Evolutionary conservation across 1,284 basidiomycete genomes (phyloP).

Genomic region (Sparassis latifolia): DNA sequence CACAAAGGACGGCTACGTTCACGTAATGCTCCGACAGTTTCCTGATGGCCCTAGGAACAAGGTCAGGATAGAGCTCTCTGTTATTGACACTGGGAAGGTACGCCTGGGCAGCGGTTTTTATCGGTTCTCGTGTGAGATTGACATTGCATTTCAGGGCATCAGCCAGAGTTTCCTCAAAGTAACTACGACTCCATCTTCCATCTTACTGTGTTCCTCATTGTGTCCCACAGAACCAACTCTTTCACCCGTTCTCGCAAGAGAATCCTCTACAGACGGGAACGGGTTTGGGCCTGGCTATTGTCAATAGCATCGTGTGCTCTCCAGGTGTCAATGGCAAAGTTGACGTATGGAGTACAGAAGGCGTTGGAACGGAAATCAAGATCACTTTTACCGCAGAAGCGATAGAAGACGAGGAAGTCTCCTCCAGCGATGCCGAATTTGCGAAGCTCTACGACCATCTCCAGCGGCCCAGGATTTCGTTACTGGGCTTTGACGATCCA

Average conservation of each 20-base stretch:
- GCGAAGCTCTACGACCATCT: conserved; percentile 41
- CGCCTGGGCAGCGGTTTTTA: conserved; percentile 2
- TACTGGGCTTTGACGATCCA: conserved; percentile 68
- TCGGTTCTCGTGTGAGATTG: neutral
- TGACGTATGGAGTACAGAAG: conserved; percentile 85
- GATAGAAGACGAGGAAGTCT: conserved; percentile 36
- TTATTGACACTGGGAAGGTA: conserved; percentile 88
- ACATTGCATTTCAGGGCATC: conserved; percentile 53
- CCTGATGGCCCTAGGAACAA: conserved; percentile 46
- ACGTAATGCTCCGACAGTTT: conserved; percentile 73
- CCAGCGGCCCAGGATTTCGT: conserved; percentile 50
- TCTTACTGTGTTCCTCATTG: conserved; percentile 5
- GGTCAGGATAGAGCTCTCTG: conserved; percentile 79
- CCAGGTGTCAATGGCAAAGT: conserved; percentile 85
- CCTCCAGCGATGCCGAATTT: conserved; percentile 34
- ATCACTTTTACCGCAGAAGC: conserved; percentile 79
- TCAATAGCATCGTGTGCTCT: conserved; percentile 87
- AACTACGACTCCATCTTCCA: neutral
- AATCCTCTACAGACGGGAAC: conserved; percentile 90
- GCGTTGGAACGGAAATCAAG: conserved; percentile 89
- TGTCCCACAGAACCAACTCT: conserved; percentile 79
- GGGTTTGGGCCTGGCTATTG: conserved; percentile 94
- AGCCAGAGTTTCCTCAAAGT: conserved; percentile 85
- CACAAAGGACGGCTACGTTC: conserved; percentile 75
- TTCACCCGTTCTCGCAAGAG: conserved; percentile 95